Evolutionary conservation across 768 basidiomycete genomes (phyloP).

Genomic region (Pholiota microspora): DNA sequence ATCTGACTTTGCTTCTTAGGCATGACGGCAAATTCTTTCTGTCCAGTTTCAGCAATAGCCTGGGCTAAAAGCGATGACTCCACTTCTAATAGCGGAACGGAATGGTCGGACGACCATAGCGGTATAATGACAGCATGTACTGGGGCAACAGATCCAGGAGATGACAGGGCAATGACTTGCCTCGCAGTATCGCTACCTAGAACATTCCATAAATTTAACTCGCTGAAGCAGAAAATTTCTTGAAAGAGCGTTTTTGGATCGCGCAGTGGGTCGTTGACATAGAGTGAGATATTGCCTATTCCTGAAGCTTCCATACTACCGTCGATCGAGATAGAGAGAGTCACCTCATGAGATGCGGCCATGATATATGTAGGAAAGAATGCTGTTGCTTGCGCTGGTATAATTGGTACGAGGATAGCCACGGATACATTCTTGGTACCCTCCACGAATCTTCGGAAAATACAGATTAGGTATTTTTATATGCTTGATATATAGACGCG

Average conservation of each 20-base stretch:
- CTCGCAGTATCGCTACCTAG: conserved; percentile 6
- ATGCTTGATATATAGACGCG: conserved; percentile 11
- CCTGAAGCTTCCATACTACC: conserved; percentile 28
- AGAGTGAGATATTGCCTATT: conserved; percentile 25
- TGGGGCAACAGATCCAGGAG: neutral
- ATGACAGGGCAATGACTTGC: conserved; percentile 8
- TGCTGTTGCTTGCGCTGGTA: conserved; percentile 12
- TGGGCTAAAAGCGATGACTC: neutral
- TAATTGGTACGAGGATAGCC: conserved; percentile 31
- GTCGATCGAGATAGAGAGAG: conserved; percentile 22
- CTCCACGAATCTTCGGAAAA: too few species aligned
- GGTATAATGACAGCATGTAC: conserved; percentile 10
- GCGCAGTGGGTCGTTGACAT: conserved; percentile 17
- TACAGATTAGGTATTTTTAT: too few species aligned
- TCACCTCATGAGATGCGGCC: conserved; percentile 25
- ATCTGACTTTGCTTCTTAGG: conserved; percentile 7
- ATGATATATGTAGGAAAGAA: conserved; percentile 28
- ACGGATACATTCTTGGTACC: too few species aligned
- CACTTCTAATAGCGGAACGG: neutral
- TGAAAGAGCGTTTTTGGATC: conserved; percentile 6
- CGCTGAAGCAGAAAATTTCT: conserved; percentile 1
- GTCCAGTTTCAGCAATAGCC: neutral
- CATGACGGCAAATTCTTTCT: conserved; percentile 12
- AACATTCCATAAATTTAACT: conserved; percentile 14
- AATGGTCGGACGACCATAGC: conserved; percentile 11